These are phyloP conservation scores for Fusarium mangiferae DNA, from an alignment of 2,329 filamentous ascomycete genomes.

Conservation along the genomic window DNA sequence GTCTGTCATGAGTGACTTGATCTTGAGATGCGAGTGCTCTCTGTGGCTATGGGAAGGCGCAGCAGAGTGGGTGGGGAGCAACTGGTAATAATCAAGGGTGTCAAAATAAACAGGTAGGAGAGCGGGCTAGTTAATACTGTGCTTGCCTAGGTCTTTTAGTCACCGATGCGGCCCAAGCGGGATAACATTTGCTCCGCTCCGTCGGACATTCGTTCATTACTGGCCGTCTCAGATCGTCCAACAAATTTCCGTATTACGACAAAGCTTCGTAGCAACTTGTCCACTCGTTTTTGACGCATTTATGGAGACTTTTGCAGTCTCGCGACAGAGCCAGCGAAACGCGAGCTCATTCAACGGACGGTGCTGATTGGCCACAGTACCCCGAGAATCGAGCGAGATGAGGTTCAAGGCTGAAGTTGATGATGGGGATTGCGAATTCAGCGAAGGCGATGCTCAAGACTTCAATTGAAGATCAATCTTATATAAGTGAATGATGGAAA, in stretches of 20 bases:
- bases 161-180: neutral
- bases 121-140: fast-evolving
- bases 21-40: neutral
- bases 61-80: neutral
- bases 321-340: slow-evolving; percentile 12
- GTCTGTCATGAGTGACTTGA: neutral
- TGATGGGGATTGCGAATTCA: neutral
- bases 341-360: neutral
- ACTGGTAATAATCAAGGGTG: neutral
- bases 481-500: neutral
- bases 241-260: neutral
- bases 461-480: fast-evolving
- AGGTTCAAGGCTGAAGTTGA: neutral
- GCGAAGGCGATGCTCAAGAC: neutral
- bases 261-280: neutral
- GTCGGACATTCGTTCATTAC: fast-evolving
- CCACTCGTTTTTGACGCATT: slow-evolving; percentile 5
- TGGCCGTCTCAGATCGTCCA: neutral
- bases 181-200: neutral
- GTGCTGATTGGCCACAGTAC: neutral
- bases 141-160: neutral
- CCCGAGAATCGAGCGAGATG: neutral
- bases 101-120: neutral
- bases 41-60: neutral
- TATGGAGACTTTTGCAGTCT: neutral